Evolutionary conservation across 805 yeast genomes (phyloP), one percentile per base, ranked within the genome.

Genomic region (Grigorovia transvaalensis): DNA sequence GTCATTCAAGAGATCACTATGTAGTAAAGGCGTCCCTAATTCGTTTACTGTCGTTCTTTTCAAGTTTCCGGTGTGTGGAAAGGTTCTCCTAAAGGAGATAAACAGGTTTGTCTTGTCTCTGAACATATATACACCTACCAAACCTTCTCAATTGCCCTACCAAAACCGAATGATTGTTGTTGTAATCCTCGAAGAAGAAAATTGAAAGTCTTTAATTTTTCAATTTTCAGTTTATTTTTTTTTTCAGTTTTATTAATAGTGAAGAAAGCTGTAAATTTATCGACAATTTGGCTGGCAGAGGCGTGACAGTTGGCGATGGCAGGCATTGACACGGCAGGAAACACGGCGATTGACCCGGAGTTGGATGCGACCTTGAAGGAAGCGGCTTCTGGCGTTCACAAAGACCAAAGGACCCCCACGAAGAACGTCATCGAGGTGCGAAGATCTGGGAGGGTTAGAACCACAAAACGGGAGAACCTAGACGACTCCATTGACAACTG

Each of bases 41-140:
- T 38, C 44, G 46, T 7, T 45, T n/a, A n/a, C n/a, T 45, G n/a
- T 53, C 47, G 17, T 50, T 50, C 51, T 64, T 70, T 57, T 51
- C 54, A 70, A 53, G 55, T 7, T 56, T 61, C 48, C 49, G 12
- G 8, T 15, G 57, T 89, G 89, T 0, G 96, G 95, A 52, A 83
- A 84, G 11, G 98, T 89, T 54, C 93, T 80, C 56, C 99, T 80
- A 64, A 86, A 91, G 46, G 97, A 88, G 20, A 89, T 72, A 67
- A 76, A 91, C 57, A 91, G 75, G 63, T 90, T 91, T n/a, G 99
- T 93, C 66, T 97, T 76, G 70, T 93, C 98, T 66, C 98, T 77
- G 63, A 85, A 87, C 96, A 91, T 54, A 4, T 6, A 4, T 23
- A 3, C 27, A 23, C 27, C 27, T 23, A 23, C 27, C 27, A 23